A percentile compares a stretch with the other conserved stretches of the same genome.
These are phyloP conservation scores for Talaromyces ruber DNA, from an alignment of 495 filamentous ascomycete genomes.

Conservation along the genomic window DNA sequence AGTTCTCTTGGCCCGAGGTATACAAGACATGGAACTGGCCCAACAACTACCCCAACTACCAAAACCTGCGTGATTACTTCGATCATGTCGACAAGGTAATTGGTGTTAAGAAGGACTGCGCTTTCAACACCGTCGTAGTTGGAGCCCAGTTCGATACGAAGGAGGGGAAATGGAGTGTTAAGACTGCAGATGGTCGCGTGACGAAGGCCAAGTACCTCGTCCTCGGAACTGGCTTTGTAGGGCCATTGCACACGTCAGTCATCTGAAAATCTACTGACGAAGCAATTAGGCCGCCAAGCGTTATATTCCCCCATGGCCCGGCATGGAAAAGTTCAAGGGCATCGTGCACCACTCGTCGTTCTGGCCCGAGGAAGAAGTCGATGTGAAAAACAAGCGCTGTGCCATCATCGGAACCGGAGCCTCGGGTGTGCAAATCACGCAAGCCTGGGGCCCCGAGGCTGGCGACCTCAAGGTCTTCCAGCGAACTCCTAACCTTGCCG, in stretches of 20 bases:
- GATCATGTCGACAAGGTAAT: slow-evolving; percentile 15
- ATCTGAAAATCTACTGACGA: background rate
- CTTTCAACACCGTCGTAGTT: slow-evolving; percentile 11
- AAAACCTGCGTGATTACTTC: slow-evolving; percentile 13
- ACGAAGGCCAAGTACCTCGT: background rate
- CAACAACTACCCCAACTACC: background rate
- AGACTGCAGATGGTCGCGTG: background rate
- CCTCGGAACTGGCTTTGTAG: too few relatives aligned
- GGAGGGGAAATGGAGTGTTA: background rate
- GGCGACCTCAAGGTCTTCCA: slow-evolving; percentile 41
- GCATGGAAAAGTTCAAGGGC: slow-evolving; percentile 15
- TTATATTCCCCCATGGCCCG: slow-evolving; percentile 23
- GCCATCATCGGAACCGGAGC: slow-evolving; percentile 49
- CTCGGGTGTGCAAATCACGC: slow-evolving; percentile 45
- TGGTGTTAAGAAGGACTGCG: slow-evolving; percentile 11
- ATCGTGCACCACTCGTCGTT: slow-evolving; percentile 31
- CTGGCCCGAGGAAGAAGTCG: slow-evolving; percentile 29
- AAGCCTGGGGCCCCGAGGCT: slow-evolving; percentile 33
- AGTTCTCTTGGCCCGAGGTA: slow-evolving; percentile 15
- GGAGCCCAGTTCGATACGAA: background rate
- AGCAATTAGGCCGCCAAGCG: background rate
- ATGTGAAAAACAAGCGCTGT: slow-evolving; percentile 38
- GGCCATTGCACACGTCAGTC: background rate
- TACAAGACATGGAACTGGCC: slow-evolving; percentile 8
- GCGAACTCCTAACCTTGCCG: slow-evolving; percentile 36